Base-by-base conservation (phyloP, 306 rosid species). In the Abrus precatorius region DNA sequence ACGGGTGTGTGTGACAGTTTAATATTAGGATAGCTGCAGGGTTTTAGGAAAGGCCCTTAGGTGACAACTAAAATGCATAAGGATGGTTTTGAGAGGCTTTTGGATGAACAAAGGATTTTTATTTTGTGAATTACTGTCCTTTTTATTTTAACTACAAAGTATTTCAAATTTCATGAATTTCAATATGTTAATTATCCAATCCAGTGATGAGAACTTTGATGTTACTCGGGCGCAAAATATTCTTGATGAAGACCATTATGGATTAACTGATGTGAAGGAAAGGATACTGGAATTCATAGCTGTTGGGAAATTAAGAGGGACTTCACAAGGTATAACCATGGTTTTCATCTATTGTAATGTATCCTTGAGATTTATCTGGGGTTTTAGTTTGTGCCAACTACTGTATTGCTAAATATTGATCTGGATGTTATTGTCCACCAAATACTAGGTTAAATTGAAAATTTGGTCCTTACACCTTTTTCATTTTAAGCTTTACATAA, bases 171-270 rank as follows among this genome's bases (percentile, higher is more conserved):
- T 69, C 59, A 70, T 12, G 27, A 40, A 64, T 70, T 71, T 48
- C 10, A 63, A 77, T 75, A 20, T 78, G 55, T 49, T 81, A 81
- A 77, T 78, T 80, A 66, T 68, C 69, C 75, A 83, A 56, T 85
- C 83, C 90, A 96, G 99, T 65, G 92, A 96, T 80, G 99, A 96
- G 90, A 96, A 96, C 86, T 93, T 96, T 61, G 94, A 96, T 88
- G 98, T 96, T 41, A 90, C 90, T 53, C 86, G 89, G 52, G 99
- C 99, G 1, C 93, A 93, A 84, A 88, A 85, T 74, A 96, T 96
- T 87, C 97, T 96, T 69, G 99, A 96, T 78, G 99, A 96, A 86
- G 99, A 96, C 83, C 99, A 96, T 89, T 96, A 96, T 32, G 99
- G 99, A 81, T 89, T 96, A 83, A 80, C 88, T 61, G 99, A 96